phyloP scores from a whole-genome alignment of 2,329 filamentous ascomycete genomes.

The Knoxdaviesia capensis region DNA sequence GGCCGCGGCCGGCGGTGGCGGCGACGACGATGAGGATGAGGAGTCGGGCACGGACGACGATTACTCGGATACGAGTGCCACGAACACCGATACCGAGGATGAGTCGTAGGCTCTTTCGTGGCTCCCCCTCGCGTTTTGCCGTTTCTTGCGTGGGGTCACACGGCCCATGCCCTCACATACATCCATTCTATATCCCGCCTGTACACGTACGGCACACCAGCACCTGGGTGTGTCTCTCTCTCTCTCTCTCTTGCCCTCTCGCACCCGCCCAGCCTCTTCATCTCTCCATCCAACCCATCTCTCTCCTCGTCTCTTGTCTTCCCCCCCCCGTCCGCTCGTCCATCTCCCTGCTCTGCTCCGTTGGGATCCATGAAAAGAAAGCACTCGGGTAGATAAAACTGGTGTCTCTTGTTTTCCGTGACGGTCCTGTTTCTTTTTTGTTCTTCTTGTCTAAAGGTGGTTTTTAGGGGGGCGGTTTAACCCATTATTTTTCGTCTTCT shows the following conservation, averaged over 20 bases:
- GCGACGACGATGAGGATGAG: conserved; percentile 43
- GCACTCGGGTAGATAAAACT: too few species aligned
- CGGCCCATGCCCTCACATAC: too few species aligned
- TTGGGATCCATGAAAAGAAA: too few species aligned
- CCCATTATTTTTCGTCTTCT: conserved; percentile 1
- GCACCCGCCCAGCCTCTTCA: too few species aligned
- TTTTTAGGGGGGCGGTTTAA: not conserved
- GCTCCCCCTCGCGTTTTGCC: too few species aligned
- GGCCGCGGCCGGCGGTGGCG: not conserved
- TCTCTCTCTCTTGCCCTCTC: too few species aligned
- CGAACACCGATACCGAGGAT: conserved; percentile 48
- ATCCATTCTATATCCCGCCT: too few species aligned
- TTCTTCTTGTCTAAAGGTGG: conserved; percentile 2
- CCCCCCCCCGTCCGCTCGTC: not conserved
- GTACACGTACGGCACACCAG: too few species aligned
- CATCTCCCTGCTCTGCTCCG: not conserved
- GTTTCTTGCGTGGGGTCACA: too few species aligned
- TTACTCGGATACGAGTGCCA: conserved; percentile 44
- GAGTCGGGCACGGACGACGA: conserved; percentile 66
- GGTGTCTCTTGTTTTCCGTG: not conserved
- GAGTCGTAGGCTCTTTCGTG: conserved; percentile 20
- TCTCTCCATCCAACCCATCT: too few species aligned
- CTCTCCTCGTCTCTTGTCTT: too few species aligned
- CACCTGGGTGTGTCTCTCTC: too few species aligned
- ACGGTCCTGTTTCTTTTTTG: conserved; percentile 6